Conservation (phyloP, 2,329 filamentous ascomycete genomes). For the Graphiopsis chlorocephala region DNA sequence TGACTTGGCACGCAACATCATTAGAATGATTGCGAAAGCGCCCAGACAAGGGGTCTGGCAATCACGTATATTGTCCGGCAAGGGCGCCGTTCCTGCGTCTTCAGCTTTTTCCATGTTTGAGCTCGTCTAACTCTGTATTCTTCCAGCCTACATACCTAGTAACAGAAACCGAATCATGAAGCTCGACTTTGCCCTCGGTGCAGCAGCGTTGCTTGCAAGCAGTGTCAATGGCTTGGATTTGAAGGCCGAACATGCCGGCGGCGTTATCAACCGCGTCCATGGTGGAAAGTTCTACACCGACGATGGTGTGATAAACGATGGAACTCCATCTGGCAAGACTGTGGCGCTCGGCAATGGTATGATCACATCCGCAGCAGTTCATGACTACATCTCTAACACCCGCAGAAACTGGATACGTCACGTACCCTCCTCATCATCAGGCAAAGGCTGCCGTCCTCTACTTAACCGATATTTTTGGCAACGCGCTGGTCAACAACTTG, state of each 20-base stretch:
- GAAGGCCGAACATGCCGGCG: slow-evolving; percentile 23
- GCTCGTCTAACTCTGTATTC: background rate
- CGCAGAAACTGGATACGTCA: slow-evolving; percentile 24
- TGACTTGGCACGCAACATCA: slow-evolving; percentile 13
- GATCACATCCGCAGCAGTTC: background rate
- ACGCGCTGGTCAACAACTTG: slow-evolving; percentile 33
- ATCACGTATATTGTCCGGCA: background rate
- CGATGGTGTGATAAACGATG: slow-evolving; percentile 21
- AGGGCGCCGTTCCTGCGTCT: background rate
- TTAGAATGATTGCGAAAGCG: slow-evolving; percentile 3
- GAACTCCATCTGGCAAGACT: slow-evolving; percentile 20
- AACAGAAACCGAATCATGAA: background rate
- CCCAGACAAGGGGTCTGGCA: slow-evolving; percentile 2
- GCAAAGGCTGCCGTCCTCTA: slow-evolving; percentile 31
- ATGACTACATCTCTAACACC: background rate
- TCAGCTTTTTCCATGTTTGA: background rate
- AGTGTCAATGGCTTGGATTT: slow-evolving; percentile 19
- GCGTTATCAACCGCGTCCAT: slow-evolving; percentile 18
- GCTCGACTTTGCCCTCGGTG: background rate
- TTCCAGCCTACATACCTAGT: background rate
- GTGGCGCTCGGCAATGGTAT: slow-evolving; percentile 20
- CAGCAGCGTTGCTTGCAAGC: slow-evolving; percentile 17
- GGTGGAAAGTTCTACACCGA: slow-evolving; percentile 14
- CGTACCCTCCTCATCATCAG: slow-evolving; percentile 20
- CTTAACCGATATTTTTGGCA: slow-evolving; percentile 36